Conservation (phyloP, 1,284 basidiomycete species). For the Prillingera fragicola region DNA sequence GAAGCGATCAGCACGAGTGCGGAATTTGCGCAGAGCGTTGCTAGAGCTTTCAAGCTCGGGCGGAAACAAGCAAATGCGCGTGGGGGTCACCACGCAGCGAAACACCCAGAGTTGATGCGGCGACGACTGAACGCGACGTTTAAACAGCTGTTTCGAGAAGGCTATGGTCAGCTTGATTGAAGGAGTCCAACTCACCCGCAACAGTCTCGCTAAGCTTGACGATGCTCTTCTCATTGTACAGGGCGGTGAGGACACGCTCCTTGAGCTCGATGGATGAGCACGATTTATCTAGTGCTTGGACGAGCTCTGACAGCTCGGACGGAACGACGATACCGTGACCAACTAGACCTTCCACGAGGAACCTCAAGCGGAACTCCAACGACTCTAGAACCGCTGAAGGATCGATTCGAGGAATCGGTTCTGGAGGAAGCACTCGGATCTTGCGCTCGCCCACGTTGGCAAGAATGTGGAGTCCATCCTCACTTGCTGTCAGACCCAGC, state of each 20-base stretch:
- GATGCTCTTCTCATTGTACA: slow-evolving; percentile 26
- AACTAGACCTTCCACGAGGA: slow-evolving; percentile 26
- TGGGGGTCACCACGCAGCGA: slow-evolving; percentile 26
- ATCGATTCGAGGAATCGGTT: slow-evolving; percentile 2
- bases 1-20: slow-evolving; percentile 19
- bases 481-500: slow-evolving; percentile 2
- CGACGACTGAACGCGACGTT: slow-evolving; percentile 1
- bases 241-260: slow-evolving; percentile 19
- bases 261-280: background rate
- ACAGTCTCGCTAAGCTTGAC: background rate
- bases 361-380: slow-evolving; percentile 17
- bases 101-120: slow-evolving; percentile 15
- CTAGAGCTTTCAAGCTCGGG: slow-evolving; percentile 25
- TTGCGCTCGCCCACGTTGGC: background rate
- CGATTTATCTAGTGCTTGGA: slow-evolving; percentile 8
- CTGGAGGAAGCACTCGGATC: background rate
- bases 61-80: slow-evolving; percentile 21
- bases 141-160: slow-evolving; percentile 5
- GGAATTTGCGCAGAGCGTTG: slow-evolving; percentile 20
- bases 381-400: background rate
- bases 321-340: slow-evolving; percentile 21
- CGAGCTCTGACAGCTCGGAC: slow-evolving; percentile 17
- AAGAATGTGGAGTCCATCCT: slow-evolving; percentile 9
- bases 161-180: slow-evolving; percentile 11
- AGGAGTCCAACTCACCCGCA: background rate